phyloP scores from a whole-genome alignment of 2,329 filamentous ascomycete species.

The Talaromyces sp. region DNA sequence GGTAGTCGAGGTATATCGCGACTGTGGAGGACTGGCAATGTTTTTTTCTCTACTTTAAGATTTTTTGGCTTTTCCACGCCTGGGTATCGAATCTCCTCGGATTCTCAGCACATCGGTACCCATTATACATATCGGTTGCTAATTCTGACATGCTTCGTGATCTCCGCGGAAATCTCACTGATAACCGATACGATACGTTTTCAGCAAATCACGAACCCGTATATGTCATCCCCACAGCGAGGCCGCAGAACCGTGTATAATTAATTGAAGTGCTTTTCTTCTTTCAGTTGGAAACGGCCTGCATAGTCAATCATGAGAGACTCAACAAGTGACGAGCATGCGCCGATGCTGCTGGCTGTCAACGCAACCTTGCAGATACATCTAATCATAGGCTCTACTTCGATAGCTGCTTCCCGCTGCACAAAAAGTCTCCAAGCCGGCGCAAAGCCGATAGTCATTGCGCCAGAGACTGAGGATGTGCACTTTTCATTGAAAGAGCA shows the following conservation, averaged over 20 bases:
- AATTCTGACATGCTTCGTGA: not conserved
- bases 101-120: not conserved
- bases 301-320: constrained; percentile 22
- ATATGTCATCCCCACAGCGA: not conserved
- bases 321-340: constrained; percentile 17
- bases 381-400: constrained; percentile 77
- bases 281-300: not conserved
- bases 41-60: not conserved
- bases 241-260: not conserved
- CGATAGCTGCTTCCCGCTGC: constrained; percentile 80
- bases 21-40: not conserved
- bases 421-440: constrained; percentile 73
- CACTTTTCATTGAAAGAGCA: constrained; percentile 51
- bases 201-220: not conserved
- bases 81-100: not conserved
- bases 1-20: not conserved
- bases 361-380: constrained; percentile 53
- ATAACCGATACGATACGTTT: not conserved
- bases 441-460: constrained; percentile 72
- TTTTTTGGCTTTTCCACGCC: not conserved
- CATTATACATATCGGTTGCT: not conserved
- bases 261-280: not conserved
- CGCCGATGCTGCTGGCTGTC: constrained; percentile 35
- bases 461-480: constrained; percentile 57
- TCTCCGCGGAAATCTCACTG: not conserved